These are phyloP conservation scores for Moringa oleifera DNA, from an alignment of 345 rosid species.

Conservation along the genomic window DNA sequence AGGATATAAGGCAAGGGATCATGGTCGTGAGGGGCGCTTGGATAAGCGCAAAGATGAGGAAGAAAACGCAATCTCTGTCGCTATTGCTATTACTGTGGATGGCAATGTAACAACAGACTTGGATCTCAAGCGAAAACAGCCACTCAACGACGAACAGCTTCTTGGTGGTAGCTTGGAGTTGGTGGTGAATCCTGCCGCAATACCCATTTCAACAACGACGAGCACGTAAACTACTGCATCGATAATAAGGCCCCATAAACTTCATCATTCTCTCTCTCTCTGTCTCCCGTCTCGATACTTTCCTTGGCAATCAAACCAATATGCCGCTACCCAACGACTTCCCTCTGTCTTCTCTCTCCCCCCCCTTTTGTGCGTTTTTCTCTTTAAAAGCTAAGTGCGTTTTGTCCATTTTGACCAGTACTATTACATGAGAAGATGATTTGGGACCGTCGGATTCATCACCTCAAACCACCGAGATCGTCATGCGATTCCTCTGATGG, in stretches of 20 bases:
- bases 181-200: slow-evolving; percentile 10
- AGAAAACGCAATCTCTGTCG: slow-evolving; percentile 15
- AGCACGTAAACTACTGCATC: neutral
- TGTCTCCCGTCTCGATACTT: too few species aligned
- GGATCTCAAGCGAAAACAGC: slow-evolving; percentile 50
- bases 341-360: neutral
- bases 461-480: neutral
- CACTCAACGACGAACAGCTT: slow-evolving; percentile 24
- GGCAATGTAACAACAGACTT: slow-evolving; percentile 25
- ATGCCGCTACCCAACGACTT: neutral
- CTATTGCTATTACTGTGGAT: slow-evolving; percentile 2
- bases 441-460: slow-evolving; percentile 5
- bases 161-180: slow-evolving; percentile 13
- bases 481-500: neutral
- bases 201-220: slow-evolving; percentile 26
- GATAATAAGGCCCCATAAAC: neutral
- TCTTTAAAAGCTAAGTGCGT: neutral
- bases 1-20: slow-evolving; percentile 33
- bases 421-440: neutral
- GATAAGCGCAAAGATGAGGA: slow-evolving; percentile 25
- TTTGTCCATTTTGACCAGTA: slow-evolving; percentile 8
- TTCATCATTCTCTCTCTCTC: slow-evolving; percentile 3
- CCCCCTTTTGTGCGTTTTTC: neutral
- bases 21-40: slow-evolving; percentile 37
- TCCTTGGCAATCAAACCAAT: slow-evolving; percentile 20